Evolutionary conservation across 139 green algal genomes (phyloP), one percentile per base, ranked within the genome.

Genomic region (Chlorella sp.): DNA sequence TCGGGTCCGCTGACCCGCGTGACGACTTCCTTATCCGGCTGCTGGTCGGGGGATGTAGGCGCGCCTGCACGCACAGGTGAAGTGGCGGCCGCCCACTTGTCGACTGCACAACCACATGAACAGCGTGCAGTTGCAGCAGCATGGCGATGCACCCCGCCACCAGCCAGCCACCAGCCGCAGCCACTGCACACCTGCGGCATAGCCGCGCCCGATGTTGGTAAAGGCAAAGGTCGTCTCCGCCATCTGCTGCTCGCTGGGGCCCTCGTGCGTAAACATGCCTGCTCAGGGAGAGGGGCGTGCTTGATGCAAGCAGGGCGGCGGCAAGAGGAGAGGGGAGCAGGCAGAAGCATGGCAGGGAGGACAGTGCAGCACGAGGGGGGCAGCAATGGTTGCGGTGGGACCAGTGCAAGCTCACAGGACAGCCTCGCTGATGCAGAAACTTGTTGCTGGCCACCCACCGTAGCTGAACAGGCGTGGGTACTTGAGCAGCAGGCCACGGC

Each of bases 181-280:
- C 44, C 57, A 26, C 57, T 64, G 11, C 57, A 11, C 51, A 85
- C 86, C 70, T 57, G 78, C 13, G 36, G 74, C 84, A 81, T 91
- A 94, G 15, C 88, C 91, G 11, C 51, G 51, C 13, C 51, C 92
- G 38, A 93, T 78, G 38, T 91, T 79, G 2, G 73, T 91, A 39
- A 94, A 87, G 0, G 12, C n/a, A 80, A 92, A 94, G 16, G 36
- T 63, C 1, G 93, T 92, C 25, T 89, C 56, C 30, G 79, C 62
- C 78, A 95, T 87, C 85, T 95, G 91, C 75, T 90, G 41, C 57
- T 90, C 69, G 36, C 71, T 91, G 39, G 93, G 93, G 0, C 93
- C 93, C 13, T 79, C 70, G 21, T 92, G 83, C n/a, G 88, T 87
- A 69, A 96, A 94, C 65, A 94, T 72, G 60, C 93, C 93, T 60